A percentile compares a stretch with the other conserved stretches of the same genome.
These are phyloP conservation scores for Thozetella sp. DNA, from an alignment of 495 filamentous ascomycete genomes.

Conservation along the genomic window DNA sequence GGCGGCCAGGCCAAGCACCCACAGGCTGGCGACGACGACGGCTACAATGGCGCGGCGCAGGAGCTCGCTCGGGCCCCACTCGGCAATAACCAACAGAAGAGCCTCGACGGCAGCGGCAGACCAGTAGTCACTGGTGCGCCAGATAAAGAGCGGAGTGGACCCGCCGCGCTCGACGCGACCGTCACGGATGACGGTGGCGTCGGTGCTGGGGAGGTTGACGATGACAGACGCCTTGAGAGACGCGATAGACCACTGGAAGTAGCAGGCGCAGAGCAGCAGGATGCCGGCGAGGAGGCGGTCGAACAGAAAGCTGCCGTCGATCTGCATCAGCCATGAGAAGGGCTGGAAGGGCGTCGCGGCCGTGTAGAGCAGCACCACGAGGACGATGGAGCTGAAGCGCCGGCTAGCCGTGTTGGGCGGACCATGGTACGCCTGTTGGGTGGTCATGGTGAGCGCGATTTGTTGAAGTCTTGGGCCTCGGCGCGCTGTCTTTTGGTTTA, in stretches of 20 bases:
- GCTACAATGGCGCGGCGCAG: conserved; percentile 9
- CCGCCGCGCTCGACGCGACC: conserved; percentile 7
- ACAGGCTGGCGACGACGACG: conserved; percentile 2
- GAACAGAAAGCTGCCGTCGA: conserved; percentile 8
- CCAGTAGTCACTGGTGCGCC: conserved; percentile 11
- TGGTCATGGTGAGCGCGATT: no score
- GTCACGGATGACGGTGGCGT: conserved; percentile 5
- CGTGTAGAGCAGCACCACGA: conserved; percentile 17
- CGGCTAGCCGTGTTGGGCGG: no score
- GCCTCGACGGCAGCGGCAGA: conserved; percentile 9
- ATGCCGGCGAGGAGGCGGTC: conserved; percentile 14
- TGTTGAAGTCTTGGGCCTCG: no score
- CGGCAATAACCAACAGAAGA: conserved; percentile 5
- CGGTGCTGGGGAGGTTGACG: conserved; percentile 7
- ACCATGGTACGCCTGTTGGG: no score
- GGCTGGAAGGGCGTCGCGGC: conserved; percentile 15
- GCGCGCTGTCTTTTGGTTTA: no score
- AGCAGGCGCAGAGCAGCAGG: conserved; percentile 14
- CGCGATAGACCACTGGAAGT: conserved; percentile 19
- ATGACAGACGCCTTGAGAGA: conserved; percentile 8
- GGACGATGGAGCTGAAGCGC: conserved; percentile 8
- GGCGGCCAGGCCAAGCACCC: conserved; percentile 14
- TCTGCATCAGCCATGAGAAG: conserved; percentile 5
- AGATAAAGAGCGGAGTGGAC: conserved; percentile 5
- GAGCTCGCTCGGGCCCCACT: conserved; percentile 10